Conservation (phyloP, 1,139 yeast genomes). For the Zygosaccharomyces sapae region DNA sequence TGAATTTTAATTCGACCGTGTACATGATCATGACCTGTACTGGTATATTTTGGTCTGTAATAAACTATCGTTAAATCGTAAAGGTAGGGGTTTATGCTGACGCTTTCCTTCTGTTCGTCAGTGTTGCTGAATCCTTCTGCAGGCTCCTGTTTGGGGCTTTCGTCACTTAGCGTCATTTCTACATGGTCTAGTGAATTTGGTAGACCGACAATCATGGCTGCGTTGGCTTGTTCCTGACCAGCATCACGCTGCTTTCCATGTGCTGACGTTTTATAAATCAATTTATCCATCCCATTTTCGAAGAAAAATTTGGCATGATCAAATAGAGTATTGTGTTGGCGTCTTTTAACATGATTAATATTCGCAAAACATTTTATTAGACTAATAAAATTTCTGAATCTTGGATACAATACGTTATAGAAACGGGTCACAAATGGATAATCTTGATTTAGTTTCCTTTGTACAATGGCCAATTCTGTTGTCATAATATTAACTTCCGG, state of each 20-base stretch:
- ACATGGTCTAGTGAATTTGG: constrained; percentile 9
- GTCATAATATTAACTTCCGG: constrained; percentile 73
- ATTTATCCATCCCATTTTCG: constrained; percentile 30
- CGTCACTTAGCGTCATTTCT: constrained; percentile 7
- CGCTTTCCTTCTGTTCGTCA: not conserved
- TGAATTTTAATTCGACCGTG: constrained; percentile 21
- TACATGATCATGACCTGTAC: constrained; percentile 16
- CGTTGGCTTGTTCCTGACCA: constrained; percentile 10
- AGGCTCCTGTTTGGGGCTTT: constrained; percentile 3
- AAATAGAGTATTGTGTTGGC: constrained; percentile 13
- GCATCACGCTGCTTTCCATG: constrained; percentile 21
- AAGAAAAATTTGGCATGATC: constrained; percentile 14
- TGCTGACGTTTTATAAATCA: constrained; percentile 17
- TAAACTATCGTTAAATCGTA: constrained; percentile 51
- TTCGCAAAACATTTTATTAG: constrained; percentile 46
- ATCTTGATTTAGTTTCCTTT: constrained; percentile 47
- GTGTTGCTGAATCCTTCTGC: not conserved
- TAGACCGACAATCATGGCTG: constrained; percentile 11
- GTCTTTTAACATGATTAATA: constrained; percentile 39
- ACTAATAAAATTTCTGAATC: constrained; percentile 48
- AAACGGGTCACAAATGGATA: constrained; percentile 49
- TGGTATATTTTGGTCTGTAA: constrained; percentile 33
- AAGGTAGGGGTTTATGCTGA: constrained; percentile 33
- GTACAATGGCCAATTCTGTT: constrained; percentile 44
- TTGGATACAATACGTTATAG: constrained; percentile 57